A percentile compares a stretch with the other conserved stretches of the same genome.
Conservation (phyloP, 2,329 filamentous ascomycete species). For the Hymenoscyphus scutula region DNA sequence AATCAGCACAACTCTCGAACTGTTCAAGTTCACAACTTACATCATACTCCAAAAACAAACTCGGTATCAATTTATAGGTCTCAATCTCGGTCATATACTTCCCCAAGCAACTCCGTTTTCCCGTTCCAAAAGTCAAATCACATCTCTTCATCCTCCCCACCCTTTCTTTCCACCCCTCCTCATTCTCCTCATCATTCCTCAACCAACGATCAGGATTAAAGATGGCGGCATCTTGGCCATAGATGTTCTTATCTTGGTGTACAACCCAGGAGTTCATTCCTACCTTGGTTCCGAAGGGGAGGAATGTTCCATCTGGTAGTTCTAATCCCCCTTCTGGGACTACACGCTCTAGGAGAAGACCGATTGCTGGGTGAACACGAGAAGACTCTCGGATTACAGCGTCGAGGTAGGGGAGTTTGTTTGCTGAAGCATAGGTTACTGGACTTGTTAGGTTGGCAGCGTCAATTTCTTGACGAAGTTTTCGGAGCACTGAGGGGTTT, state of each 20-base stretch:
- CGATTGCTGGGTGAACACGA: slow-evolving; percentile 49
- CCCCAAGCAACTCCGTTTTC: slow-evolving; percentile 44
- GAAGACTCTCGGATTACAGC: slow-evolving; percentile 51
- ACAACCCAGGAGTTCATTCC: slow-evolving; percentile 44
- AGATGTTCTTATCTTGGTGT: slow-evolving; percentile 53
- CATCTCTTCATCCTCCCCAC: slow-evolving; percentile 40
- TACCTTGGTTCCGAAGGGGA: slow-evolving; percentile 51
- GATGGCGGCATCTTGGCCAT: slow-evolving; percentile 56
- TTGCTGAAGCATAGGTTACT: slow-evolving; percentile 29
- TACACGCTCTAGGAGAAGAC: slow-evolving; percentile 48
- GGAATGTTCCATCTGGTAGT: slow-evolving; percentile 41
- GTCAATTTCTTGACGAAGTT: slow-evolving; percentile 40
- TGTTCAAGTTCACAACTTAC: slow-evolving; percentile 29
- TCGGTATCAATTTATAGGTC: slow-evolving; percentile 48
- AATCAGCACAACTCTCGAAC: neutral
- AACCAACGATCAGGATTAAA: slow-evolving; percentile 61
- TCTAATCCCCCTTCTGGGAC: slow-evolving; percentile 44
- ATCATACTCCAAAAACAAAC: slow-evolving; percentile 45
- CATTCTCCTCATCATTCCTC: slow-evolving; percentile 27
- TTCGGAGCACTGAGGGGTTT: slow-evolving; percentile 22
- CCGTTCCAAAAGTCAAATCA: slow-evolving; percentile 43
- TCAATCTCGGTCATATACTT: slow-evolving; percentile 42
- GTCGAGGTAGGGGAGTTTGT: slow-evolving; percentile 44
- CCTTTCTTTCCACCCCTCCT: slow-evolving; percentile 37
- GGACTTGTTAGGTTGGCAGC: slow-evolving; percentile 31